Percentiles rank a stretch among this genome's conserved stretches.
These are phyloP conservation scores for Rutstroemia sp. DNA, from an alignment of 2,329 filamentous ascomycete species.

Conservation along the genomic window DNA sequence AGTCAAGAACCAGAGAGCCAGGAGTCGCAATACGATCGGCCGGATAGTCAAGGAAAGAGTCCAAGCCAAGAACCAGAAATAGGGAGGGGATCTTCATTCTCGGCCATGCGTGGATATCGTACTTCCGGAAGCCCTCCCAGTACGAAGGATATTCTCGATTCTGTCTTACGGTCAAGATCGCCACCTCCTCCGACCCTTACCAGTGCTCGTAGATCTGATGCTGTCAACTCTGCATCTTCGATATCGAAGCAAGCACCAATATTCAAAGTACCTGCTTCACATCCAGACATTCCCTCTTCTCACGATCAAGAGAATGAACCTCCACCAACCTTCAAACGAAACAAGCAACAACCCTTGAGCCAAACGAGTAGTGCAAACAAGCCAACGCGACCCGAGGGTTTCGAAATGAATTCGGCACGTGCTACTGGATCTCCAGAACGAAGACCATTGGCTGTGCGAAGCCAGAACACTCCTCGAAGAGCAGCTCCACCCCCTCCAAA, in stretches of 20 bases:
- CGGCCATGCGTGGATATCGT: slow-evolving; percentile 26
- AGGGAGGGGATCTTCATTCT: background rate
- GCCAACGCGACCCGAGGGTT: slow-evolving; percentile 42
- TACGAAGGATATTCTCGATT: slow-evolving; percentile 29
- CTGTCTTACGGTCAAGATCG: slow-evolving; percentile 25
- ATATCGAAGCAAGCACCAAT: slow-evolving; percentile 39
- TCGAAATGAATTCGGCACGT: slow-evolving; percentile 34
- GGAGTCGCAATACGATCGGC: slow-evolving; percentile 20
- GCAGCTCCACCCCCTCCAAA: slow-evolving; percentile 81
- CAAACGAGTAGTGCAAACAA: slow-evolving; percentile 36
- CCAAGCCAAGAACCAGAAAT: slow-evolving; percentile 20
- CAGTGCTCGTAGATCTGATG: slow-evolving; percentile 26
- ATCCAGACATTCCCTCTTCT: slow-evolving; percentile 50
- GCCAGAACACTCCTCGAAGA: slow-evolving; percentile 66
- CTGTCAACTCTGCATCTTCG: slow-evolving; percentile 34
- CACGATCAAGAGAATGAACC: slow-evolving; percentile 83
- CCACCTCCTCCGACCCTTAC: slow-evolving; percentile 23
- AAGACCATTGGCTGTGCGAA: slow-evolving; percentile 46
- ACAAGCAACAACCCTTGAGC: slow-evolving; percentile 25
- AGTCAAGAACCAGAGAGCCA: slow-evolving; percentile 27
- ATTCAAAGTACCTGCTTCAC: slow-evolving; percentile 50
- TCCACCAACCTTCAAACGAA: slow-evolving; percentile 58
- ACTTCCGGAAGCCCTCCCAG: slow-evolving; percentile 55
- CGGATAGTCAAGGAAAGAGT: slow-evolving; percentile 24
- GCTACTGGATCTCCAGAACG: slow-evolving; percentile 45